Evolutionary conservation across 1,284 basidiomycete genomes (phyloP).

Genomic region (Tremellales sp.): DNA sequence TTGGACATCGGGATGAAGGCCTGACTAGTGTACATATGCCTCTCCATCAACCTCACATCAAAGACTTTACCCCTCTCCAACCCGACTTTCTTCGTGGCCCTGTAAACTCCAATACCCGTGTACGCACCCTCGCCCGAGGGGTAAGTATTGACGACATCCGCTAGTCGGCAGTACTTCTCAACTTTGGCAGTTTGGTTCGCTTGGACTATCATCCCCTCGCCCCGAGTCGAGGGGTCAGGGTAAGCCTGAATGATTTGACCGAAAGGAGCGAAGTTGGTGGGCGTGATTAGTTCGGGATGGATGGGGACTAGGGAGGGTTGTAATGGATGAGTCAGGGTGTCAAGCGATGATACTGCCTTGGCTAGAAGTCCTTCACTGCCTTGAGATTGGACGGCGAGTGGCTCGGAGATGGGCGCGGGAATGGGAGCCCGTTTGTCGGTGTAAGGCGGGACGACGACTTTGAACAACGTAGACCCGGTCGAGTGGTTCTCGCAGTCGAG

Average conservation of each 20-base stretch:
- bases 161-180: slow-evolving; percentile 77
- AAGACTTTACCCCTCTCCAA: slow-evolving; percentile 54
- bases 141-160: slow-evolving; percentile 64
- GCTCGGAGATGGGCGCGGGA: neutral
- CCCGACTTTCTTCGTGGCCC: slow-evolving; percentile 56
- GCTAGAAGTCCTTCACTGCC: neutral
- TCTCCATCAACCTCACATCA: slow-evolving; percentile 48
- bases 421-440: neutral
- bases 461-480: slow-evolving; percentile 9
- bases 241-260: slow-evolving; percentile 76
- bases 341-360: neutral
- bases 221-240: slow-evolving; percentile 59
- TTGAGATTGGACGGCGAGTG: neutral
- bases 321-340: neutral
- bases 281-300: slow-evolving; percentile 40
- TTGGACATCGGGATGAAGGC: slow-evolving; percentile 83
- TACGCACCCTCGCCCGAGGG: slow-evolving; percentile 52
- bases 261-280: slow-evolving; percentile 72
- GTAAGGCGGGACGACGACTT: slow-evolving; percentile 31
- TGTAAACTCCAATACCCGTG: slow-evolving; percentile 69
- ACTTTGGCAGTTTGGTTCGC: slow-evolving; percentile 74
- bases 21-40: slow-evolving; percentile 58
- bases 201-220: slow-evolving; percentile 56
- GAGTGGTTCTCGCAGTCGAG: slow-evolving; percentile 64
- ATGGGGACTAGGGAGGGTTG: slow-evolving; percentile 1